A percentile compares a stretch with the other conserved stretches of the same genome.
Evolutionary conservation across 352 stramenopile genomes (phyloP).

Genomic region (Phytophthora colocasiae): DNA sequence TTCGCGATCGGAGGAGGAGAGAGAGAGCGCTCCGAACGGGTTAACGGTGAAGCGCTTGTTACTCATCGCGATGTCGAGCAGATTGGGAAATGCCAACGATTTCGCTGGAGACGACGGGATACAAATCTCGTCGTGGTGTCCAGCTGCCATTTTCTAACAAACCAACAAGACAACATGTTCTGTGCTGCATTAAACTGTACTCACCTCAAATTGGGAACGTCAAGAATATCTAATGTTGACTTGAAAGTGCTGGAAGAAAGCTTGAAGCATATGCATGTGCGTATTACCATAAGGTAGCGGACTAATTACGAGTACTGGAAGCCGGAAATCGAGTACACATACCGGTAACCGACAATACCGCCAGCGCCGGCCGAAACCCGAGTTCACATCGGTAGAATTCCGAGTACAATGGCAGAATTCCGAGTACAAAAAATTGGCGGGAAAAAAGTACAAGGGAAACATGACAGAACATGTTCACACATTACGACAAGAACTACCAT

Average conservation of each 20-base stretch:
- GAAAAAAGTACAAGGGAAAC: too few relatives aligned
- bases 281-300: too few relatives aligned
- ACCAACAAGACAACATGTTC: not conserved
- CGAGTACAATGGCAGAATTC: too few relatives aligned
- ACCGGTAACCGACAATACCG: too few relatives aligned
- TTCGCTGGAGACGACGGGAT: not conserved
- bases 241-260: not conserved
- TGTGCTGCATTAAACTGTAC: not conserved
- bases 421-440: too few relatives aligned
- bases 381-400: too few relatives aligned
- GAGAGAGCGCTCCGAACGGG: constrained; percentile 13
- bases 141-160: not conserved
- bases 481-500: too few relatives aligned
- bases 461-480: too few relatives aligned
- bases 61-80: constrained; percentile 1
- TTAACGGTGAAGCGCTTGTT: constrained; percentile 32
- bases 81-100: constrained; percentile 1
- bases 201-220: not conserved
- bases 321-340: too few relatives aligned
- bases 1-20: constrained; percentile 7
- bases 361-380: too few relatives aligned
- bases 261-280: too few relatives aligned
- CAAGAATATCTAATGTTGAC: not conserved
- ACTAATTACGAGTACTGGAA: too few relatives aligned
- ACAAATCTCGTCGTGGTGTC: not conserved